Percentiles rank a stretch among this genome's conserved stretches.
Conservation (phyloP, 129 eudicot genomes). For the Tagetes erecta region DNA sequence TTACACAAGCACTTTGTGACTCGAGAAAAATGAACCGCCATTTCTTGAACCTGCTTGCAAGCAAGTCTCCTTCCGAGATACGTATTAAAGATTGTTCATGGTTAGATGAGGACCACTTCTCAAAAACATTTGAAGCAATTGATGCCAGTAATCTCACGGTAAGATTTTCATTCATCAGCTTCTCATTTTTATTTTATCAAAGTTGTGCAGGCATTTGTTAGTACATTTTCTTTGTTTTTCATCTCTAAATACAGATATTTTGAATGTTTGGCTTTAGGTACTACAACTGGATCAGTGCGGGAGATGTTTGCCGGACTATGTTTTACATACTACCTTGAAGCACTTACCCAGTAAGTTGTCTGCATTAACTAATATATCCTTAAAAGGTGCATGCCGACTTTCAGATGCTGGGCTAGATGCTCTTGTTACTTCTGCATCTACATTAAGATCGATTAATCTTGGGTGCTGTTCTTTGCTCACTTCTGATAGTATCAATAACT, state of each 20-base stretch:
- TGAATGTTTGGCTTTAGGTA: slow-evolving; percentile 47
- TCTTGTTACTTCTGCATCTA: slow-evolving; percentile 68
- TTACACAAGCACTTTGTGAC: slow-evolving; percentile 68
- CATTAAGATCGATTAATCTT: slow-evolving; percentile 72
- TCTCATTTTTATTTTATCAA: background rate
- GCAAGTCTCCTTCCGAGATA: slow-evolving; percentile 79
- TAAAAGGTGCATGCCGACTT: slow-evolving; percentile 94
- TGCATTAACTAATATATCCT: slow-evolving; percentile 63
- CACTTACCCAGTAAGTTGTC: slow-evolving; percentile 47
- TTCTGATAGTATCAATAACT: slow-evolving; percentile 47
- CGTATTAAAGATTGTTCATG: slow-evolving; percentile 85
- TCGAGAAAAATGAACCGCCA: slow-evolving; percentile 62
- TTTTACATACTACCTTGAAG: slow-evolving; percentile 48
- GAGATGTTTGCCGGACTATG: slow-evolving; percentile 73
- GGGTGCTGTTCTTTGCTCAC: slow-evolving; percentile 85
- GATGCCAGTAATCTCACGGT: slow-evolving; percentile 62
- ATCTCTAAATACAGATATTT: background rate
- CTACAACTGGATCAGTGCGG: slow-evolving; percentile 92
- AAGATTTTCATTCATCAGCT: slow-evolving; percentile 8
- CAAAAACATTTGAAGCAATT: slow-evolving; percentile 43
- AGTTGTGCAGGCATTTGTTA: background rate
- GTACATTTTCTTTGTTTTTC: background rate
- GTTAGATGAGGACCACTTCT: slow-evolving; percentile 62
- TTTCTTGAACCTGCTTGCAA: slow-evolving; percentile 64
- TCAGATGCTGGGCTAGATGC: slow-evolving; percentile 74